phyloP scores from a whole-genome alignment of 2,329 filamentous ascomycete species.

The Clarireedia hainanense region DNA sequence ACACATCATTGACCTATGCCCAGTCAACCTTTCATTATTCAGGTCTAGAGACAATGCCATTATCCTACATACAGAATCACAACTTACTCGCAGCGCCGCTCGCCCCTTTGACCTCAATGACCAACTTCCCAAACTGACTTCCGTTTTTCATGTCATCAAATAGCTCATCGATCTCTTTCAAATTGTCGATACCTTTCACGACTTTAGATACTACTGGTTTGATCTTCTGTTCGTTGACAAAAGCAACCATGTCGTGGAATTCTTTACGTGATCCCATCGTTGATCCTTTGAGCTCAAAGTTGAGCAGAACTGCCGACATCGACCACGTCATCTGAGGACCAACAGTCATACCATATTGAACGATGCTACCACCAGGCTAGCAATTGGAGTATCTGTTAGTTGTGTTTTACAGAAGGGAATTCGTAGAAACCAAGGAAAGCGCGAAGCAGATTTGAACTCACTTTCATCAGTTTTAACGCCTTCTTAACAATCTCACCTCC shows the following conservation, averaged over 20 bases:
- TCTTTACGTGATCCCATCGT: constrained; percentile 91
- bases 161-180: constrained; percentile 70
- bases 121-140: constrained; percentile 86
- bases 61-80: constrained; percentile 2
- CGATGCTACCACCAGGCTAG: constrained; percentile 70
- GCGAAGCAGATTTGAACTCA: constrained; percentile 23
- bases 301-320: constrained; percentile 78
- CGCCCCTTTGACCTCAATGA: constrained; percentile 54
- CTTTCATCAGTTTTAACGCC: constrained; percentile 61
- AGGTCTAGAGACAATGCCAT: too few relatives aligned
- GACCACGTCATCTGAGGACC: constrained; percentile 77
- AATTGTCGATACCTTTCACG: constrained; percentile 63
- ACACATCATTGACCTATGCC: not conserved
- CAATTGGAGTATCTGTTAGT: not conserved
- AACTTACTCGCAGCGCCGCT: constrained; percentile 17
- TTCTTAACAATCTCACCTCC: constrained; percentile 76
- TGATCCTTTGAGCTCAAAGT: constrained; percentile 76
- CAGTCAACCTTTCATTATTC: not conserved
- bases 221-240: constrained; percentile 67
- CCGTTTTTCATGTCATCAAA: constrained; percentile 86
- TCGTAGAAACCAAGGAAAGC: not conserved
- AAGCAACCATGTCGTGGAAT: constrained; percentile 83
- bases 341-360: constrained; percentile 86
- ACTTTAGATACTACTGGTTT: constrained; percentile 69
- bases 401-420: not conserved